phyloP scores from a whole-genome alignment of 805 yeast genomes.

The Schwanniomyces vanrijiae region DNA sequence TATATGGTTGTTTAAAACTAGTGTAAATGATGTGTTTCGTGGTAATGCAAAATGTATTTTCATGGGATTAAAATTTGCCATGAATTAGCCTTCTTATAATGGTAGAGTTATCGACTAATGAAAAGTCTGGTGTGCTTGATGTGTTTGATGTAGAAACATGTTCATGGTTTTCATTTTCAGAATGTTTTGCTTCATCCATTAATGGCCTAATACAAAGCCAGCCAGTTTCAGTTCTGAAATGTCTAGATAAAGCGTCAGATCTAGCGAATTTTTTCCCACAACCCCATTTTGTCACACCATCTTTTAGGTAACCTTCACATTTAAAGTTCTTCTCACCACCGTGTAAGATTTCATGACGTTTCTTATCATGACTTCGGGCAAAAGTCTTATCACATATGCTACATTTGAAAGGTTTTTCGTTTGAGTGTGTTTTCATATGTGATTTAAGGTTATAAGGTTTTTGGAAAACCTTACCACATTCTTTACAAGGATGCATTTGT shows the following conservation, averaged over 20 bases:
- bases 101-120: conserved; percentile 13
- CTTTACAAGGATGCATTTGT: conserved; percentile 35
- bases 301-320: conserved; percentile 61
- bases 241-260: conserved; percentile 75
- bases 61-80: conserved; percentile 4
- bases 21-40: neutral
- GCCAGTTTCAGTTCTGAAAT: conserved; percentile 75
- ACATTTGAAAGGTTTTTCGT: conserved; percentile 70
- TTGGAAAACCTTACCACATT: conserved; percentile 46
- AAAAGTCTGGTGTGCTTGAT: neutral
- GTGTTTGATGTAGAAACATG: neutral
- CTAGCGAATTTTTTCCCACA: conserved; percentile 74
- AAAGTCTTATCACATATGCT: conserved; percentile 63
- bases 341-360: conserved; percentile 75
- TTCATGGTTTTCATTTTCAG: conserved; percentile 14
- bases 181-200: conserved; percentile 53
- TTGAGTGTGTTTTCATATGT: conserved; percentile 56
- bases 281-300: conserved; percentile 67
- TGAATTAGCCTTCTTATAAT: conserved; percentile 18
- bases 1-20: neutral
- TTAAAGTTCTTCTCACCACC: conserved; percentile 68
- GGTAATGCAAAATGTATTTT: neutral
- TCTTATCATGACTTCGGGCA: conserved; percentile 76
- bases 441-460: conserved; percentile 51
- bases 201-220: conserved; percentile 66